These are phyloP conservation scores for Bryum argenteum DNA, from an alignment of 225 moss, liverwort and hornwort species.

Conservation along the genomic window DNA sequence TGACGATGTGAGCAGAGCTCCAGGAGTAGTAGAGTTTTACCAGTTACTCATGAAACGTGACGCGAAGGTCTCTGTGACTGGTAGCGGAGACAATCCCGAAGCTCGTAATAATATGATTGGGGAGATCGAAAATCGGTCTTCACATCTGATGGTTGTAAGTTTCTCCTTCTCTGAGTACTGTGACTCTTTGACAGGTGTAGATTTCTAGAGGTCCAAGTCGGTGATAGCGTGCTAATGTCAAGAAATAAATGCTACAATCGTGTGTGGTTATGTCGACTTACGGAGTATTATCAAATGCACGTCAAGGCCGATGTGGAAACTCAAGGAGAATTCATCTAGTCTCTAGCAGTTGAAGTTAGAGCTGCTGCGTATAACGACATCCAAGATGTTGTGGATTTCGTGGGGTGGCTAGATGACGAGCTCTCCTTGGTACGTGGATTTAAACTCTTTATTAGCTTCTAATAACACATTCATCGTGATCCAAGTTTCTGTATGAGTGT, in stretches of 20 bases:
- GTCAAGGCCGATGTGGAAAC: conserved; percentile 94
- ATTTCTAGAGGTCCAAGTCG: not conserved
- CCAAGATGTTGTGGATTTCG: conserved; percentile 83
- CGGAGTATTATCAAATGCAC: conserved; percentile 33
- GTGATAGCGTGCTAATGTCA: not conserved
- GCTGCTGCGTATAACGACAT: conserved; percentile 75
- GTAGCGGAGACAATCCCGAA: conserved; percentile 47
- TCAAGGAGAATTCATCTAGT: conserved; percentile 84
- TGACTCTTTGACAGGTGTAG: not conserved
- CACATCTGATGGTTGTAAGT: conserved; percentile 80
- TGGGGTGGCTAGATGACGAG: conserved; percentile 87
- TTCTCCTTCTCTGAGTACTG: not conserved
- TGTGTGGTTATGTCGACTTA: not conserved
- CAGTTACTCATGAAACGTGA: conserved; percentile 86
- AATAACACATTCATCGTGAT: not conserved
- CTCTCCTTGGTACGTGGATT: conserved; percentile 66
- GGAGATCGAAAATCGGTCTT: conserved; percentile 84
- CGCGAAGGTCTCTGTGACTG: conserved; percentile 45
- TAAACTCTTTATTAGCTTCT: not conserved
- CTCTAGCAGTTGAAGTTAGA: conserved; percentile 79
- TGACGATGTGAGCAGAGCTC: conserved; percentile 74
- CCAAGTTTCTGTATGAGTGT: not conserved
- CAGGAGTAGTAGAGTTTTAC: conserved; percentile 86
- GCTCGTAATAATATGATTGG: conserved; percentile 81
- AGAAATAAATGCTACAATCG: not conserved